phyloP scores from a whole-genome alignment of 2,329 filamentous ascomycete genomes.

The Talaromyces sp. region DNA sequence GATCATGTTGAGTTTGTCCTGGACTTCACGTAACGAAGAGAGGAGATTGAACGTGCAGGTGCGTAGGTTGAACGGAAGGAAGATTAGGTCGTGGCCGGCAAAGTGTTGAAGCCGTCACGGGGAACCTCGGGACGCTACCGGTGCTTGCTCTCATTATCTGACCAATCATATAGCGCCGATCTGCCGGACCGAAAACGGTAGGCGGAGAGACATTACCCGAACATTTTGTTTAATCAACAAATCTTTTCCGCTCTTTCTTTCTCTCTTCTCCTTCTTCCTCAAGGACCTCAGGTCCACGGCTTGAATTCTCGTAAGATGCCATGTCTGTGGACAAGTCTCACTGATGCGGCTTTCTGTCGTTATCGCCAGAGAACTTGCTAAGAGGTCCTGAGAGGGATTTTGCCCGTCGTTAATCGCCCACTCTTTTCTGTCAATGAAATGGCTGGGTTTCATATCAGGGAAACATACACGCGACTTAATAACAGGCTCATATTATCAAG shows the following conservation, averaged over 20 bases:
- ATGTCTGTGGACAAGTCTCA: conserved; percentile 28
- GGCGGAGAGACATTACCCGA: conserved; percentile 35
- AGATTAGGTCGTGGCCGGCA: not conserved
- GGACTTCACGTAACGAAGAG: not conserved
- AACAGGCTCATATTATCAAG: no score
- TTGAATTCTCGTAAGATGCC: conserved; percentile 16
- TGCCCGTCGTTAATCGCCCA: conserved; percentile 51
- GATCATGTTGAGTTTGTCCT: conserved; percentile 38
- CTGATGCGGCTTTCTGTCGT: conserved; percentile 47
- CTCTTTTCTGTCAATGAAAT: conserved; percentile 45
- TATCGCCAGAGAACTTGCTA: conserved; percentile 33
- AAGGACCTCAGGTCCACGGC: conserved; percentile 28
- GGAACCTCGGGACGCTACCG: conserved; percentile 33
- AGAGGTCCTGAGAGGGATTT: conserved; percentile 37
- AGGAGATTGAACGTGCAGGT: not conserved
- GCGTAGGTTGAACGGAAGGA: not conserved
- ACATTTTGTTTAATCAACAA: not conserved
- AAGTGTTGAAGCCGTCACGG: conserved; percentile 34
- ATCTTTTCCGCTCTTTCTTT: not conserved
- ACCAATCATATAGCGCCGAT: conserved; percentile 32
- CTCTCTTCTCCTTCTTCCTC: conserved; percentile 23
- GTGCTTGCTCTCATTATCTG: conserved; percentile 2
- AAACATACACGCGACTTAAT: conserved; percentile 20
- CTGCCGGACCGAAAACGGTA: conserved; percentile 24
- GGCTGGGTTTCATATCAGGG: conserved; percentile 51